These are phyloP conservation scores for Ophiostoma australiae DNA, from an alignment of 2,329 filamentous ascomycete species.

Conservation along the genomic window DNA sequence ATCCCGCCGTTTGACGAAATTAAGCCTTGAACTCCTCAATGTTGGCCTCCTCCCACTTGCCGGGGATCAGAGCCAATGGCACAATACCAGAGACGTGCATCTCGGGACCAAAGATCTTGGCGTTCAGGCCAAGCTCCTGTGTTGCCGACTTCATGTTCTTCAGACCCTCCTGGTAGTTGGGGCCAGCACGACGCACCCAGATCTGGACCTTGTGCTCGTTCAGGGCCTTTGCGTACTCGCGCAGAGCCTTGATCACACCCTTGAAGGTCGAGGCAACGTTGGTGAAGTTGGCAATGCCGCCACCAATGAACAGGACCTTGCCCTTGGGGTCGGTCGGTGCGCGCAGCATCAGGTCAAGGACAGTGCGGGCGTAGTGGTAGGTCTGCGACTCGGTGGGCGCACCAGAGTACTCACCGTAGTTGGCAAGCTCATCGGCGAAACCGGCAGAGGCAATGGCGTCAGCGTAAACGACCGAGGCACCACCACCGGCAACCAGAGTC, in stretches of 20 bases:
- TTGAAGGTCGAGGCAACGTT: slow-evolving; percentile 99
- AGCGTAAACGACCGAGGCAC: slow-evolving; percentile 98
- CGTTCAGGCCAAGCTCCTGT: slow-evolving; percentile 77
- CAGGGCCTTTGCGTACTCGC: slow-evolving; percentile 79
- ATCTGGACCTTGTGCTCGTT: slow-evolving; percentile 97
- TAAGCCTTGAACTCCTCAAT: slow-evolving; percentile 58
- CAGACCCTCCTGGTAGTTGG: slow-evolving; percentile 99
- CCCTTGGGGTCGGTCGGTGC: slow-evolving; percentile 78
- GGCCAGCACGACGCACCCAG: slow-evolving; percentile 85
- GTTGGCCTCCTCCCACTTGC: slow-evolving; percentile 58
- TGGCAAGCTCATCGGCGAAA: slow-evolving; percentile 93
- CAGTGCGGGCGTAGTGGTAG: slow-evolving; percentile 96
- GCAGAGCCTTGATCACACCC: slow-evolving; percentile 93
- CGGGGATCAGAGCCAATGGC: slow-evolving; percentile 73
- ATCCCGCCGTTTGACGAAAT: not conserved
- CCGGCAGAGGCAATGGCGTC: slow-evolving; percentile 96
- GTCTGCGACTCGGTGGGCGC: slow-evolving; percentile 98
- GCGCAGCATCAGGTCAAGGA: slow-evolving; percentile 95
- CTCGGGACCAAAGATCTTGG: slow-evolving; percentile 63
- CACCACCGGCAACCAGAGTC: slow-evolving; percentile 98
- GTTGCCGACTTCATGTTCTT: slow-evolving; percentile 99
- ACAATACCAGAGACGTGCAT: slow-evolving; percentile 99
- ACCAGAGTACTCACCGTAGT: slow-evolving; percentile 99
- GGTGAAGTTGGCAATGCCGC: slow-evolving; percentile 99
- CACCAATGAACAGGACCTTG: slow-evolving; percentile 99